Base-by-base conservation (phyloP, 371 early-diverging fungal genomes). In the Mycotypha africana region DNA sequence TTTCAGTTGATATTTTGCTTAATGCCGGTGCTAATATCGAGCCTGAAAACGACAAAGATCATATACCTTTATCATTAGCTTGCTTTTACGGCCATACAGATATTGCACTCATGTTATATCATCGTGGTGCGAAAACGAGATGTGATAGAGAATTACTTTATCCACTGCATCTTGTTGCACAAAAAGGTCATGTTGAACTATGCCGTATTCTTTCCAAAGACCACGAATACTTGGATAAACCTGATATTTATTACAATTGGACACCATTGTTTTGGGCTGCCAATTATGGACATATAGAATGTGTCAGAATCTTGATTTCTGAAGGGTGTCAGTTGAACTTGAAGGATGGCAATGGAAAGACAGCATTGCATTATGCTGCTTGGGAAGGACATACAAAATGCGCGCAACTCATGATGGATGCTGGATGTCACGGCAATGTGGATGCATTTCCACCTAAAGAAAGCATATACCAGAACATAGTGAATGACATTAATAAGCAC, bases 231-330 rank as follows among this genome's bases (percentile, higher is more conserved):
- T 72, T 91, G 14, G 85, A 95, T 34, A 75, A 76, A 7, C 65
- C 71, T 2, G 98, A 97, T 63, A 84, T 83, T 58, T 90, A 93
- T 66, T 84, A 91, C 60, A 86, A 90, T 8, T 97, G 98, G 98
- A 89, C 95, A 4, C 93, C 97, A 0, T 59, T 95, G 3, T 97
- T 97, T 49, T 95, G 92, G 75, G 91, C 95, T 5, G 93, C 92
- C 15, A 81, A 84, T 43, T 94, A 95, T 49, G 98, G 98, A 1
- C 86, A 94, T 56, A 65, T 73, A 1, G 86, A 86, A 20, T 90
- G 92, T 62, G 89, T 89, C 3, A 70, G 78, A 23, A 75, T 89
- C 6, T 64, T 97, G 44, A 57, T 96, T 9, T 81, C 79, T n/a
- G 87, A 88, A 1, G 91, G 90, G 0, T 87, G 89, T 46, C 62